Conservation (phyloP, 306 rosid species). For the Cucurbita maxima region DNA sequence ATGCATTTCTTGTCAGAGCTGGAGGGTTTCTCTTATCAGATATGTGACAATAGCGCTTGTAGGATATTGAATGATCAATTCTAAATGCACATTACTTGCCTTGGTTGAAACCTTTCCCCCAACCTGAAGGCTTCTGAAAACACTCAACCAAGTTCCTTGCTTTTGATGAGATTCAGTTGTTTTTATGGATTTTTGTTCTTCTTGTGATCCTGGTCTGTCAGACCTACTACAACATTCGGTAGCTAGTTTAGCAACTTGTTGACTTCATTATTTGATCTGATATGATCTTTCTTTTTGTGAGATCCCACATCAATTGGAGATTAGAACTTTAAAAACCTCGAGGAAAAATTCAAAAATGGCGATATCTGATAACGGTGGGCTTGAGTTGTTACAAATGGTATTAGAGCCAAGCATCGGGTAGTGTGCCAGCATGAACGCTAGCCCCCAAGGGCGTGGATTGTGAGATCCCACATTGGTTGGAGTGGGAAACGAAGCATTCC, state of each 20-base stretch:
- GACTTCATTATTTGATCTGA: background rate
- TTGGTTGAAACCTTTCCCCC: background rate
- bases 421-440: no score
- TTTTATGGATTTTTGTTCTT: background rate
- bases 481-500: no score
- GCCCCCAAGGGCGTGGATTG: no score
- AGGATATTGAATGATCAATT: background rate
- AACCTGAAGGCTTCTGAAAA: background rate
- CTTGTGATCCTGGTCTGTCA: background rate
- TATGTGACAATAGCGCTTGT: background rate
- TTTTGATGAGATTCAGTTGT: background rate
- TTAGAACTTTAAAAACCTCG: no score
- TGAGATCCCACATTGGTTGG: no score
- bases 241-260: background rate
- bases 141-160: background rate
- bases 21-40: background rate
- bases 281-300: background rate
- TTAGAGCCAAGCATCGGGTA: no score
- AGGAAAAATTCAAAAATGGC: no score
- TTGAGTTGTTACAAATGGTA: no score
- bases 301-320: no score
- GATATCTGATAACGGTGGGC: no score
- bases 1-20: background rate
- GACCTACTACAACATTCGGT: background rate
- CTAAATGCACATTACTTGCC: background rate